phyloP scores from a whole-genome alignment of 805 yeast genomes.

The Brettanomyces nanus region DNA sequence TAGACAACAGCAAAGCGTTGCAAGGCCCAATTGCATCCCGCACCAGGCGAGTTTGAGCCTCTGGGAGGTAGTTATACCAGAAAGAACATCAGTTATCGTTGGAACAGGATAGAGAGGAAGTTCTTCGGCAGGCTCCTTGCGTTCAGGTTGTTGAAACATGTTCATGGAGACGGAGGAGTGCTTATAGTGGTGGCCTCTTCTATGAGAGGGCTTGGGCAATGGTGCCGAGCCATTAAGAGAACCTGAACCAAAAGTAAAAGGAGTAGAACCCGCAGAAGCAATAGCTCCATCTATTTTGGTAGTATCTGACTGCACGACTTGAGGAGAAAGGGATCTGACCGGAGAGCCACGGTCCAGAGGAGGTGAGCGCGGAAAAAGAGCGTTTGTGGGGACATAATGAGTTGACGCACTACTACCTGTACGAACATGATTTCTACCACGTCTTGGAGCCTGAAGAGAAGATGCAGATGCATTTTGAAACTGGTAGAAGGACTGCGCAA shows the following conservation, averaged over 20 bases:
- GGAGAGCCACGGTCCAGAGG: too few species aligned
- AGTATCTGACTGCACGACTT: too few species aligned
- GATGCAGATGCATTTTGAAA: conserved; percentile 12
- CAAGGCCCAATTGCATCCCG: conserved; percentile 42
- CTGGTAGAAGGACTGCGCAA: conserved; percentile 12
- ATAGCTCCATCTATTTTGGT: too few species aligned
- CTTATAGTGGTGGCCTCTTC: conserved; percentile 92
- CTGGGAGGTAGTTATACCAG: conserved; percentile 53
- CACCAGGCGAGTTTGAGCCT: conserved; percentile 54
- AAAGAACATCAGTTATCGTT: conserved; percentile 50
- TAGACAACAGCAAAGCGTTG: conserved; percentile 47
- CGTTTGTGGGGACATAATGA: conserved; percentile 14
- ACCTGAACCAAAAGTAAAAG: neutral
- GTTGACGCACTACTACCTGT: conserved; percentile 12
- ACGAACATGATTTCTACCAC: conserved; percentile 7
- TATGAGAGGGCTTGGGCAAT: conserved; percentile 48
- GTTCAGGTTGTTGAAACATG: conserved; percentile 87
- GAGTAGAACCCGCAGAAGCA: too few species aligned
- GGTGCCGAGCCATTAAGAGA: conserved; percentile 6
- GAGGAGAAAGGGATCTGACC: too few species aligned
- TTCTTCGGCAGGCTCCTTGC: conserved; percentile 50
- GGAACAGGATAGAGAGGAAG: conserved; percentile 72
- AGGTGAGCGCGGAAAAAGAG: neutral
- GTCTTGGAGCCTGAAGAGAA: conserved; percentile 8
- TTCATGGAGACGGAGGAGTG: conserved; percentile 96